Conservation (phyloP, 1,284 basidiomycete species). For the Cryptococcus wingfieldii region DNA sequence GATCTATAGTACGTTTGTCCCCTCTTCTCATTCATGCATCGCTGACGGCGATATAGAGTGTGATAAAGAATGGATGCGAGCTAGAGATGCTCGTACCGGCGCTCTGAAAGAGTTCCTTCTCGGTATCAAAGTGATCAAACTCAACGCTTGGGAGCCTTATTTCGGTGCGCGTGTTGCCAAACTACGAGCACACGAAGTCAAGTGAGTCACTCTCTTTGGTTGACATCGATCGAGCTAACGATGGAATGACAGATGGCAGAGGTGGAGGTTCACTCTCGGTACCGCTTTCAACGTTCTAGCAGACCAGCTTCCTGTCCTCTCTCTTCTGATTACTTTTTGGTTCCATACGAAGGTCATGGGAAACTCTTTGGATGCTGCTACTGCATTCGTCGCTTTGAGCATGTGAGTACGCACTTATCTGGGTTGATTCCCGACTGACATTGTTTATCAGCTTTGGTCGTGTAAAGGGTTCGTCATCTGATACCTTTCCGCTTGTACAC, state of each 20-base stretch:
- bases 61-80: conserved; percentile 36
- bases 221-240: background rate
- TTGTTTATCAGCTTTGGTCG: conserved; percentile 21
- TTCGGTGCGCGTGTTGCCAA: conserved; percentile 26
- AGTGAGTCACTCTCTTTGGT: conserved; percentile 10
- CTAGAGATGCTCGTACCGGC: conserved; percentile 38
- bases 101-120: conserved; percentile 45
- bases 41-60: conserved; percentile 26
- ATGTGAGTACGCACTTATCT: conserved; percentile 22
- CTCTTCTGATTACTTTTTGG: conserved; percentile 38
- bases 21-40: background rate
- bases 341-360: conserved; percentile 43
- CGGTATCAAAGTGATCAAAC: conserved; percentile 48
- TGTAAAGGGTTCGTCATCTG: conserved; percentile 24
- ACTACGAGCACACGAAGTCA: conserved; percentile 37
- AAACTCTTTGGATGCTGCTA: conserved; percentile 32
- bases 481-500: background rate
- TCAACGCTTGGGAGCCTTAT: conserved; percentile 46
- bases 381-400: conserved; percentile 43
- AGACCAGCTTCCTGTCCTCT: conserved; percentile 35
- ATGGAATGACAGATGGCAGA: conserved; percentile 32
- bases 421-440: background rate
- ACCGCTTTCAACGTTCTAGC: conserved; percentile 47
- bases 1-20: conserved; percentile 33
- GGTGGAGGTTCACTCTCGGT: conserved; percentile 46